A percentile compares a stretch with the other conserved stretches of the same genome.
phyloP scores from a whole-genome alignment of 2,329 filamentous ascomycete genomes.

The Xylariales sp. region DNA sequence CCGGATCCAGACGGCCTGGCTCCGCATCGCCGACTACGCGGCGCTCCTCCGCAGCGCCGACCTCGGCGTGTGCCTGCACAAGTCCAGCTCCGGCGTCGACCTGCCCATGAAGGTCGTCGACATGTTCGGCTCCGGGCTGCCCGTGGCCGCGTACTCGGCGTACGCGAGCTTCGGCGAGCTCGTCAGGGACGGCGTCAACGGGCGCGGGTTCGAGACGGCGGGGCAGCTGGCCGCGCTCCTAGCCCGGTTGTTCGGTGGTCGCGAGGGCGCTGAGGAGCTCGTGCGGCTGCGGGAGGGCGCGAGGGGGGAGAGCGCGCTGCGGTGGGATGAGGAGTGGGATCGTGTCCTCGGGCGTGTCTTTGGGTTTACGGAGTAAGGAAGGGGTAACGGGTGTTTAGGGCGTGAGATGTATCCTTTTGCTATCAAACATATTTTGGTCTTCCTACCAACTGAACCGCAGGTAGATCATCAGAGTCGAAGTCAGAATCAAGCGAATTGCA shows the following conservation, averaged over 20 bases:
- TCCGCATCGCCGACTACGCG: slow-evolving; percentile 87
- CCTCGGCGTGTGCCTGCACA: slow-evolving; percentile 91
- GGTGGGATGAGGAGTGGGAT: slow-evolving; percentile 97
- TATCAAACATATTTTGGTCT: not conserved
- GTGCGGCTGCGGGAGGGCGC: slow-evolving; percentile 75
- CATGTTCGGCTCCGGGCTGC: slow-evolving; percentile 95
- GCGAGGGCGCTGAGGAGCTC: slow-evolving; percentile 62
- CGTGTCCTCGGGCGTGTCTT: slow-evolving; percentile 80
- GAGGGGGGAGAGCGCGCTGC: slow-evolving; percentile 74
- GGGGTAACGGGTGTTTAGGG: not conserved
- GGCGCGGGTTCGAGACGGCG: slow-evolving; percentile 82
- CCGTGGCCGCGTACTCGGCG: slow-evolving; percentile 85
- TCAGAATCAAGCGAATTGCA: not conserved
- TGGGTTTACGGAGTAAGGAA: slow-evolving; percentile 54
- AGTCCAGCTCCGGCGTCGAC: slow-evolving; percentile 92
- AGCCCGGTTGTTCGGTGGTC: slow-evolving; percentile 69
- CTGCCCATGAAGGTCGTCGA: slow-evolving; percentile 99
- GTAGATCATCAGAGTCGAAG: not conserved
- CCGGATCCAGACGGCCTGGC: slow-evolving; percentile 83
- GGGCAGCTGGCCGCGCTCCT: slow-evolving; percentile 74
- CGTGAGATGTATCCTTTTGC: not conserved
- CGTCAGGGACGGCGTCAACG: slow-evolving; percentile 88
- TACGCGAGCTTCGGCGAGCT: slow-evolving; percentile 93
- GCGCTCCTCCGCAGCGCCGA: slow-evolving; percentile 85
- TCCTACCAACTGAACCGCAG: not conserved